Percentiles rank a stretch among this genome's conserved stretches.
phyloP scores from a whole-genome alignment of 257 asterid genomes.

The Scutellaria minor region DNA sequence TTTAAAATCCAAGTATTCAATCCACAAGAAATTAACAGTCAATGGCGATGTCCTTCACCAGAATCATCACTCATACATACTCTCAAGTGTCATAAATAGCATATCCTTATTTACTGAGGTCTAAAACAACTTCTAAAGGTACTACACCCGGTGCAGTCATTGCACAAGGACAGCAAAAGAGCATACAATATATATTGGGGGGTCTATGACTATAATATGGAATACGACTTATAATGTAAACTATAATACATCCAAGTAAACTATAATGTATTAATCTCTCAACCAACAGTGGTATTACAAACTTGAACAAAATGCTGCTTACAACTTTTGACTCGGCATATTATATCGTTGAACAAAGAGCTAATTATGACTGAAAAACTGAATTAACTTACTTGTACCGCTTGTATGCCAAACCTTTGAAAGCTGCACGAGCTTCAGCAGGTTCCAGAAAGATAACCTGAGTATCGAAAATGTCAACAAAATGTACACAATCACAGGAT shows the following conservation, averaged over 20 bases:
- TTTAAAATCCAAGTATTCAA: slow-evolving; percentile 8
- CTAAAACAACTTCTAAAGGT: slow-evolving; percentile 2
- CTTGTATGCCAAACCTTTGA: slow-evolving; percentile 78
- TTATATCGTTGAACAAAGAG: neutral
- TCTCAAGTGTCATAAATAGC: slow-evolving; percentile 1
- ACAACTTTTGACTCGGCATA: neutral
- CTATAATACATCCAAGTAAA: slow-evolving; percentile 14
- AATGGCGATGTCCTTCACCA: slow-evolving; percentile 6
- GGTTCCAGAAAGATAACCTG: slow-evolving; percentile 89
- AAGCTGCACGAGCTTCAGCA: slow-evolving; percentile 89
- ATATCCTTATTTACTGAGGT: neutral
- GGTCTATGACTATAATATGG: neutral
- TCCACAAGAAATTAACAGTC: slow-evolving; percentile 15
- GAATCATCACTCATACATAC: slow-evolving; percentile 7
- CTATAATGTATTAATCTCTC: neutral
- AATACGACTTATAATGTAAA: slow-evolving; percentile 4
- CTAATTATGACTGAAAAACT: slow-evolving; percentile 2
- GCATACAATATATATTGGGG: neutral
- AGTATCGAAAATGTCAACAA: slow-evolving; percentile 28
- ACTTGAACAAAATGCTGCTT: neutral
- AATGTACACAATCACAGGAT: slow-evolving; percentile 22
- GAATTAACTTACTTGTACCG: slow-evolving; percentile 79
- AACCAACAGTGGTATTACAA: neutral
- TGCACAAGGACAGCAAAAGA: neutral
- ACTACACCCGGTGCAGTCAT: neutral